Conservation (phyloP, 176 grass and related monocot genomes). For the Rhynchospora pubera region DNA sequence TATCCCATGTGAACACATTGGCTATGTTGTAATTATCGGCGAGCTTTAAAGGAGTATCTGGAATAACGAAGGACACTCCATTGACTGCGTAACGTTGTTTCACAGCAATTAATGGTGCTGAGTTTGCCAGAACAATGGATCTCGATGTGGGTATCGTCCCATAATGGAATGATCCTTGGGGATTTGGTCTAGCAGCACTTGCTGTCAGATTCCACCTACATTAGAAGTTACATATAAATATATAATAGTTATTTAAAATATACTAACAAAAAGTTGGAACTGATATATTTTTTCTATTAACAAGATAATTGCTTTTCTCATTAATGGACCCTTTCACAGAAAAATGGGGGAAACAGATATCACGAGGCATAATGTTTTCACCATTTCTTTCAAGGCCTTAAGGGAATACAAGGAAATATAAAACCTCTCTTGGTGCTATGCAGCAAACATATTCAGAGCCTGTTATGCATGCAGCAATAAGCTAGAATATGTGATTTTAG, state of each 20-base stretch:
- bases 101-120: conserved; percentile 14
- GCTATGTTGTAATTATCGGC: conserved; percentile 68
- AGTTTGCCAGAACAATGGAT: conserved; percentile 43
- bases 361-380: too few species aligned
- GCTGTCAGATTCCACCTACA: conserved; percentile 80
- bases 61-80: conserved; percentile 52
- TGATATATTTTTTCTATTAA: not conserved
- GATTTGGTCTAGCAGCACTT: conserved; percentile 79
- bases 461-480: not conserved
- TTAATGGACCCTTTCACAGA: not conserved
- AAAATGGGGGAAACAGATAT: not conserved
- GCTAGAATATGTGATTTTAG: not conserved
- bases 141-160: conserved; percentile 52
- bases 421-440: not conserved
- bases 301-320: not conserved
- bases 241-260: not conserved
- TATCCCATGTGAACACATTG: conserved; percentile 56
- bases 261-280: not conserved
- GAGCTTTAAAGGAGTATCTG: conserved; percentile 79
- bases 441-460: not conserved
- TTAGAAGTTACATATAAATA: not conserved
- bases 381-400: not conserved
- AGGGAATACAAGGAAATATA: not conserved
- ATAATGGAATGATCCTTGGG: conserved; percentile 91
- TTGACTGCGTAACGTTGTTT: conserved; percentile 52